A percentile compares a stretch with the other conserved stretches of the same genome.
phyloP scores from a whole-genome alignment of 2,329 filamentous ascomycete genomes.

The Nemania sp. region DNA sequence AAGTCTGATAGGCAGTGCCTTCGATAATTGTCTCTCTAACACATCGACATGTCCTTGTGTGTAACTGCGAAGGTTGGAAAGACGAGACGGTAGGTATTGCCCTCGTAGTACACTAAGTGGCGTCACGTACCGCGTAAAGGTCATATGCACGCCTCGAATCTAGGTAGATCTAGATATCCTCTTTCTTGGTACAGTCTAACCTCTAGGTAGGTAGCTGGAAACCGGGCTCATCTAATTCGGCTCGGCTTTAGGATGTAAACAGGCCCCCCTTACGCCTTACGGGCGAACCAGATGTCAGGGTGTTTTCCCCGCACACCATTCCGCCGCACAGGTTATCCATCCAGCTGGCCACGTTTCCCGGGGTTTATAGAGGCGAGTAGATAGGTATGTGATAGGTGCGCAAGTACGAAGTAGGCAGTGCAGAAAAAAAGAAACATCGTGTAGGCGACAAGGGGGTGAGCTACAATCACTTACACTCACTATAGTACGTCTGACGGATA shows the following conservation, averaged over 20 bases:
- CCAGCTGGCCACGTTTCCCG: conserved; percentile 19
- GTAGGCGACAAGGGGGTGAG: conserved; percentile 12
- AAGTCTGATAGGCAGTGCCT: not conserved
- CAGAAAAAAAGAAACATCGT: conserved; percentile 3
- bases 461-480: not conserved
- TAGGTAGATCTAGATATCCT: conserved; percentile 6
- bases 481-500: too few relatives aligned
- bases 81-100: conserved; percentile 12
- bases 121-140: not conserved
- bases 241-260: not conserved
- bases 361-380: conserved; percentile 2
- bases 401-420: too few relatives aligned
- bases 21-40: not conserved
- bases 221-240: not conserved
- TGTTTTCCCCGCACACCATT: conserved; percentile 10
- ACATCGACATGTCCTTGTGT: not conserved
- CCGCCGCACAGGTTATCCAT: conserved; percentile 6
- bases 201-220: too few relatives aligned
- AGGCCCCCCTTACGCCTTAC: too few relatives aligned
- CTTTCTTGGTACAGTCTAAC: not conserved
- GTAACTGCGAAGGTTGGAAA: not conserved
- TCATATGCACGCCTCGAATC: not conserved
- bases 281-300: conserved; percentile 16
- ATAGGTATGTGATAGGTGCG: too few relatives aligned
- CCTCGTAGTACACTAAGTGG: not conserved